Conservation (phyloP, 1,284 basidiomycete species). For the Moesziomyces aphidis region DNA sequence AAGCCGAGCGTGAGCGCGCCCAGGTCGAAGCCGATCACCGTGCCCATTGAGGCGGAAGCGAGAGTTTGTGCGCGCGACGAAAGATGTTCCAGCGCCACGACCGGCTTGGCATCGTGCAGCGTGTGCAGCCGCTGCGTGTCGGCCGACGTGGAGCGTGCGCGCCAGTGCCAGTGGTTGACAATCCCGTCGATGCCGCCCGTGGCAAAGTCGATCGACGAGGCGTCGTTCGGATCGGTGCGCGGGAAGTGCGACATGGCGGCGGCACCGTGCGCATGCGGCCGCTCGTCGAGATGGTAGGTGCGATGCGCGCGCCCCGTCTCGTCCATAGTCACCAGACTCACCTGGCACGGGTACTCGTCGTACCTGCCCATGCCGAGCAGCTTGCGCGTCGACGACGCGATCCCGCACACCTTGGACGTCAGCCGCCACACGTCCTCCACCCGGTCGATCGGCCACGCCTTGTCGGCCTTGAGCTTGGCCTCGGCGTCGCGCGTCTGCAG, state of each 20-base stretch:
- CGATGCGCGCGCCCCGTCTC: slow-evolving; percentile 13
- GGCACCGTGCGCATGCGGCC: slow-evolving; percentile 29
- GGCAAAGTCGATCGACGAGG: slow-evolving; percentile 37
- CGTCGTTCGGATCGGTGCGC: slow-evolving; percentile 21
- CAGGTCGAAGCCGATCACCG: slow-evolving; percentile 36
- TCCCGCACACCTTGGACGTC: slow-evolving; percentile 40
- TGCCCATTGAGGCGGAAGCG: slow-evolving; percentile 30
- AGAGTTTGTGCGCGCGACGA: slow-evolving; percentile 18
- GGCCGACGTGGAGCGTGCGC: slow-evolving; percentile 7
- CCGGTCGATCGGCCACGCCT: slow-evolving; percentile 19
- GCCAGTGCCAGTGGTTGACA: slow-evolving; percentile 46
- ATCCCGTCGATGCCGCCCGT: slow-evolving; percentile 45
- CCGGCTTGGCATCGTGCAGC: slow-evolving; percentile 27
- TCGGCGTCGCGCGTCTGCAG: slow-evolving; percentile 9
- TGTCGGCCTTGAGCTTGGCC: slow-evolving; percentile 10
- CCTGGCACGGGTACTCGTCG: slow-evolving; percentile 34
- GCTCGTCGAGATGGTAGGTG: slow-evolving; percentile 32
- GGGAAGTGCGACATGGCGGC: slow-evolving; percentile 36
- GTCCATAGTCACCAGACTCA: slow-evolving; percentile 35
- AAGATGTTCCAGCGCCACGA: slow-evolving; percentile 35
- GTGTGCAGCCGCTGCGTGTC: slow-evolving; percentile 24
- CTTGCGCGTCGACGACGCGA: slow-evolving; percentile 34
- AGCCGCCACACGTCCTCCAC: slow-evolving; percentile 36
- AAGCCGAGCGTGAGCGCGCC: slow-evolving; percentile 27
- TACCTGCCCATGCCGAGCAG: slow-evolving; percentile 27